Percentiles rank a stretch among this genome's conserved stretches.
phyloP scores from a whole-genome alignment of 2,329 filamentous ascomycete genomes.

The Chrysoporthe puriensis region DNA sequence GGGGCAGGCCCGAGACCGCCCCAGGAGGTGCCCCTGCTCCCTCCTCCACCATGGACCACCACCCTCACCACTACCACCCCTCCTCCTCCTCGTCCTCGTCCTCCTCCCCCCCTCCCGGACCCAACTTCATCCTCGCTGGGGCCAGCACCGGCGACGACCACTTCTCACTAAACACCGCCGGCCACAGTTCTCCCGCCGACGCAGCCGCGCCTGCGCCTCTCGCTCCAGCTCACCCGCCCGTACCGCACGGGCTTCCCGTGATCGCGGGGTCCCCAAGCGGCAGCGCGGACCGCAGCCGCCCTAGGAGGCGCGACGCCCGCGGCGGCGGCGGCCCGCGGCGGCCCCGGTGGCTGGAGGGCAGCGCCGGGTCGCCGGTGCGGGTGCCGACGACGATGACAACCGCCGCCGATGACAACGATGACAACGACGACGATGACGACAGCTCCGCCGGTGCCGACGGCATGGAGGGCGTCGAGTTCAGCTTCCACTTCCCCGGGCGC shows the following conservation, averaged over 20 bases:
- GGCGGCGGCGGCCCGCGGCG: constrained; percentile 6
- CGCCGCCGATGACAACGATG: too few species aligned
- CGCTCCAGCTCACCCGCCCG: constrained; percentile 8
- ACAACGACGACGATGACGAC: background rate
- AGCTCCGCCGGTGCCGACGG: background rate
- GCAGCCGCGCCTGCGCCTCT: constrained; percentile 11
- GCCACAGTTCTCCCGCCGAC: background rate
- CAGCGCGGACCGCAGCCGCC: constrained; percentile 23
- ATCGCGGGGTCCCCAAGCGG: constrained; percentile 13
- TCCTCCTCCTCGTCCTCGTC: background rate
- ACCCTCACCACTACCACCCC: background rate
- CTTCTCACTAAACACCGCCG: constrained; percentile 15
- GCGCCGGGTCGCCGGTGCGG: background rate
- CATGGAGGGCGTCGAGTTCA: constrained; percentile 30
- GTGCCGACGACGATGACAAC: too few species aligned
- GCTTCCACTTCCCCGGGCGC: constrained; percentile 39
- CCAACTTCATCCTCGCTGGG: background rate
- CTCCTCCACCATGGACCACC: background rate
- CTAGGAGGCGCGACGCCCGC: constrained; percentile 25
- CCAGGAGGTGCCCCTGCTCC: background rate
- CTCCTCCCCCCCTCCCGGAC: background rate
- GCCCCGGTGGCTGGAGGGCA: constrained; percentile 11
- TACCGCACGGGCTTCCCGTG: constrained; percentile 16
- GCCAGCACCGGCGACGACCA: background rate
- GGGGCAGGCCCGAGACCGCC: background rate